A percentile compares a stretch with the other conserved stretches of the same genome.
Evolutionary conservation across 495 filamentous ascomycete species (phyloP).

Genomic region (Pyronema omphalodes): DNA sequence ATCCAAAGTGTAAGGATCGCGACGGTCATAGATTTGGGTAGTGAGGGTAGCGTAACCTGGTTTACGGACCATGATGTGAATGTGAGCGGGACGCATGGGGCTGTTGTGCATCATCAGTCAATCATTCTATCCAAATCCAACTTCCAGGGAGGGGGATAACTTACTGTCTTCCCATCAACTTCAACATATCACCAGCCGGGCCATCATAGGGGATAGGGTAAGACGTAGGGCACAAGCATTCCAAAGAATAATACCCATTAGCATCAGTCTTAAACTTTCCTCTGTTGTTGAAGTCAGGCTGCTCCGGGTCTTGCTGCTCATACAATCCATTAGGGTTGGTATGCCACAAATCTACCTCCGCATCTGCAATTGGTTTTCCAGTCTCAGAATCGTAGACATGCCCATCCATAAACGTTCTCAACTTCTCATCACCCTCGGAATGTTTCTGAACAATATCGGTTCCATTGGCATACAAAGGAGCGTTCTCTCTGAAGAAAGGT

Average conservation of each 20-base stretch:
- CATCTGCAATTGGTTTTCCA: conserved; percentile 39
- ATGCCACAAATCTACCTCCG: conserved; percentile 60
- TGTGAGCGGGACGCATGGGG: conserved; percentile 68
- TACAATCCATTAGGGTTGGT: conserved; percentile 61
- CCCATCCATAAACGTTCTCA: conserved; percentile 38
- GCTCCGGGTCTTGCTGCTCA: conserved; percentile 55
- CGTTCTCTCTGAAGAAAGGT: conserved; percentile 58
- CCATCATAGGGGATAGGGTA: conserved; percentile 58
- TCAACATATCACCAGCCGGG: conserved; percentile 33
- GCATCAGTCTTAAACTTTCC: conserved; percentile 50
- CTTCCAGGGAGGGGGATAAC: no score
- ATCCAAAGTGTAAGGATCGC: conserved; percentile 41
- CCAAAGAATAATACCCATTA: conserved; percentile 46
- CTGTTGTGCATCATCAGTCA: conserved; percentile 40
- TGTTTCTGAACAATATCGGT: conserved; percentile 40
- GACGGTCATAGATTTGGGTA: conserved; percentile 56
- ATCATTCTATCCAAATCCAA: neutral
- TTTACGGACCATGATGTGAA: conserved; percentile 56
- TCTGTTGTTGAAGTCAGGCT: conserved; percentile 56
- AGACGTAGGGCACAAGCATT: conserved; percentile 48
- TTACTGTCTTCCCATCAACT: conserved; percentile 1
- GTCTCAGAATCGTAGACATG: conserved; percentile 38
- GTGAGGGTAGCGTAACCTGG: conserved; percentile 34
- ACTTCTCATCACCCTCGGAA: conserved; percentile 34
- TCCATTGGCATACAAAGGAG: conserved; percentile 43